These are phyloP conservation scores for Puccinia polysora DNA, from an alignment of 1,284 basidiomycete genomes.

Conservation along the genomic window DNA sequence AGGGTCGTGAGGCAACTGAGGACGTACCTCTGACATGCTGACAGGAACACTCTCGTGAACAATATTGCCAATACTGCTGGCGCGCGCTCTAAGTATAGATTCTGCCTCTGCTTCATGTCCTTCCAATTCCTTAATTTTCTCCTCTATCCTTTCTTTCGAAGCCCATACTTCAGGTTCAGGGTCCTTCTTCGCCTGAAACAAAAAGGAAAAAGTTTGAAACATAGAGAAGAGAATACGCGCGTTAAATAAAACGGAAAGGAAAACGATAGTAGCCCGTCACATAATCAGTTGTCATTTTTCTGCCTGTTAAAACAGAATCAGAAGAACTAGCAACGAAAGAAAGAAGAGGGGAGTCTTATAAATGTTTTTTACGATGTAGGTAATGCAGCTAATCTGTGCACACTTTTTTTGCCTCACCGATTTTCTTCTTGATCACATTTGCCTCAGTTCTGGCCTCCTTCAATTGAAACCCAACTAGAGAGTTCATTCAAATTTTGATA, in stretches of 20 bases:
- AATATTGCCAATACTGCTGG: slow-evolving; percentile 81
- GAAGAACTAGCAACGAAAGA: background rate
- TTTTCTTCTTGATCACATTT: slow-evolving; percentile 42
- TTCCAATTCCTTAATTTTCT: slow-evolving; percentile 23
- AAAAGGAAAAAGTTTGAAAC: background rate
- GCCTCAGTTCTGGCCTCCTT: slow-evolving; percentile 24
- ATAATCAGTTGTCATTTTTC: too few species aligned
- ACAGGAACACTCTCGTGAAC: slow-evolving; percentile 81
- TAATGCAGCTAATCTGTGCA: too few species aligned
- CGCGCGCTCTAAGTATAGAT: slow-evolving; percentile 70
- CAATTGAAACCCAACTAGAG: slow-evolving; percentile 23
- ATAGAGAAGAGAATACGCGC: background rate
- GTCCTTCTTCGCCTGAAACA: slow-evolving; percentile 20
- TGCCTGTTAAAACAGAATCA: too few species aligned
- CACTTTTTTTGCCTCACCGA: slow-evolving; percentile 43
- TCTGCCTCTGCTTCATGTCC: slow-evolving; percentile 80
- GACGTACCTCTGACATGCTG: slow-evolving; percentile 83
- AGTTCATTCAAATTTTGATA: background rate
- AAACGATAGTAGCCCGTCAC: background rate
- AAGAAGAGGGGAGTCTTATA: background rate
- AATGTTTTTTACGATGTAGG: too few species aligned
- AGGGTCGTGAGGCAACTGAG: too few species aligned
- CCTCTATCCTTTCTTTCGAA: slow-evolving; percentile 24
- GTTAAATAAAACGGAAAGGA: background rate
- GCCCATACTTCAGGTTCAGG: slow-evolving; percentile 25